Percentiles rank a stretch among this genome's conserved stretches.
Conservation (phyloP, 2,329 filamentous ascomycete genomes). For the Trichoderma sp. region DNA sequence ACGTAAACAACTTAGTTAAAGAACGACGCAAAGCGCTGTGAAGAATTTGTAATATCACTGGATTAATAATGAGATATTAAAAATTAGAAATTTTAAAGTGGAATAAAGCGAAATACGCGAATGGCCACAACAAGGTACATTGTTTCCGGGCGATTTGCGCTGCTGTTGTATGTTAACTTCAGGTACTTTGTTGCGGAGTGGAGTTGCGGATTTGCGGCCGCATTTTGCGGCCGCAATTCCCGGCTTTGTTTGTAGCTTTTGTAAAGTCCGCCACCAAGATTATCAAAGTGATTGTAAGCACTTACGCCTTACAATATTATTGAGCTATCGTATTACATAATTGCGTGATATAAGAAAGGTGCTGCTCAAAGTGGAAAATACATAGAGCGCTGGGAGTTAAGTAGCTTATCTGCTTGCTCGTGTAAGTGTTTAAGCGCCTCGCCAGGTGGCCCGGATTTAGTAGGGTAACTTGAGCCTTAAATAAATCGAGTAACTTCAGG, state of each 20-base stretch:
- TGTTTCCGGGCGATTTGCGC: neutral
- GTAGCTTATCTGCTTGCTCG: too few relatives aligned
- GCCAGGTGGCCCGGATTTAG: too few relatives aligned
- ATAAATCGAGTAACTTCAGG: too few relatives aligned
- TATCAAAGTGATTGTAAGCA: neutral
- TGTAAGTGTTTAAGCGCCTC: too few relatives aligned
- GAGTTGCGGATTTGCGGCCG: neutral
- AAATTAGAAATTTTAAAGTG: neutral
- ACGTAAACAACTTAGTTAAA: neutral
- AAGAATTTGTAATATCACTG: neutral
- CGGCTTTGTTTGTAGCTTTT: neutral
- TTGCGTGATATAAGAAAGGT: too few relatives aligned
- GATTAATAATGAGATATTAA: neutral
- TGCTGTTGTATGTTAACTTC: neutral
- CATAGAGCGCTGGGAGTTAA: too few relatives aligned
- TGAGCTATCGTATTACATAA: too few relatives aligned
- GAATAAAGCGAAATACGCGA: neutral
- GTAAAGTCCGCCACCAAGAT: neutral
- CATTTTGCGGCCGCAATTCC: neutral
- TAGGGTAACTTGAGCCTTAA: too few relatives aligned
- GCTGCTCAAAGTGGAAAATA: too few relatives aligned
- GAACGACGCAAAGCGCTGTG: neutral
- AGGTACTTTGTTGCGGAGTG: neutral
- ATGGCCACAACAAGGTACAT: neutral
- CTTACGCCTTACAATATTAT: neutral